Percentiles rank a stretch among this genome's conserved stretches.
These are phyloP conservation scores for Thielaviopsis populi DNA, from an alignment of 2,329 filamentous ascomycete species.

Conservation along the genomic window DNA sequence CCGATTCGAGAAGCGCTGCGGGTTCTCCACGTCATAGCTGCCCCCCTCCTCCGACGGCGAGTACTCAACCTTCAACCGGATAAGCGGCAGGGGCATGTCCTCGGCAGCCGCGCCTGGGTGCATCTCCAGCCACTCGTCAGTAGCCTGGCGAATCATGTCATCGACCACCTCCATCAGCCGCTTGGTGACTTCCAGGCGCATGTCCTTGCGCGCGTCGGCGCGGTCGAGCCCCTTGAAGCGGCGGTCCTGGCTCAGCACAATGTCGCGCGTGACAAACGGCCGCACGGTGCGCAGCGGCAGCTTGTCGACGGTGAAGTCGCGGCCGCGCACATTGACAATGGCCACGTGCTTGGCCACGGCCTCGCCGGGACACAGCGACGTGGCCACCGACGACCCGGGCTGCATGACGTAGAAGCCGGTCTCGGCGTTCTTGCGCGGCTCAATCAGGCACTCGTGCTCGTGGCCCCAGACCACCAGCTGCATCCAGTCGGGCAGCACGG, in stretches of 20 bases:
- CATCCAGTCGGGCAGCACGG: constrained; percentile 79
- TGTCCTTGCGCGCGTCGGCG: constrained; percentile 48
- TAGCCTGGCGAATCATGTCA: constrained; percentile 74
- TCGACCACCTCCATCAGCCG: constrained; percentile 66
- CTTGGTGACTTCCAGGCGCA: constrained; percentile 63
- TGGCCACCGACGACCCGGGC: constrained; percentile 89
- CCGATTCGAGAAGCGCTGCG: constrained; percentile 86
- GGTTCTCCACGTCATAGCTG: constrained; percentile 82
- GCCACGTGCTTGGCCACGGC: constrained; percentile 83
- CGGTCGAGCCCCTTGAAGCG: constrained; percentile 64
- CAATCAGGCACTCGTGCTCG: constrained; percentile 89
- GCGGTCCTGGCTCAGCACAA: constrained; percentile 60
- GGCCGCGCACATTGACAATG: constrained; percentile 69
- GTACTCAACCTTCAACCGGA: constrained; percentile 83
- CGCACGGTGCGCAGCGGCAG: constrained; percentile 77
- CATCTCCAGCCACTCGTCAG: constrained; percentile 62
- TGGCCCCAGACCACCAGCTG: constrained; percentile 94
- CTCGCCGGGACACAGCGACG: constrained; percentile 78
- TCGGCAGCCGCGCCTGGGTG: constrained; percentile 44
- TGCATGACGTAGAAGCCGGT: constrained; percentile 94
- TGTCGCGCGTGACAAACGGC: constrained; percentile 76
- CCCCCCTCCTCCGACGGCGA: constrained; percentile 63
- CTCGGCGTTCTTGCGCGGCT: constrained; percentile 68
- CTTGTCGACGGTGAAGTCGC: constrained; percentile 63
- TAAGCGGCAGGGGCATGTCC: constrained; percentile 56